Percentiles rank a stretch among this genome's conserved stretches.
These are phyloP conservation scores for Pyricularia grisea DNA, from an alignment of 2,329 filamentous ascomycete genomes.

Conservation along the genomic window DNA sequence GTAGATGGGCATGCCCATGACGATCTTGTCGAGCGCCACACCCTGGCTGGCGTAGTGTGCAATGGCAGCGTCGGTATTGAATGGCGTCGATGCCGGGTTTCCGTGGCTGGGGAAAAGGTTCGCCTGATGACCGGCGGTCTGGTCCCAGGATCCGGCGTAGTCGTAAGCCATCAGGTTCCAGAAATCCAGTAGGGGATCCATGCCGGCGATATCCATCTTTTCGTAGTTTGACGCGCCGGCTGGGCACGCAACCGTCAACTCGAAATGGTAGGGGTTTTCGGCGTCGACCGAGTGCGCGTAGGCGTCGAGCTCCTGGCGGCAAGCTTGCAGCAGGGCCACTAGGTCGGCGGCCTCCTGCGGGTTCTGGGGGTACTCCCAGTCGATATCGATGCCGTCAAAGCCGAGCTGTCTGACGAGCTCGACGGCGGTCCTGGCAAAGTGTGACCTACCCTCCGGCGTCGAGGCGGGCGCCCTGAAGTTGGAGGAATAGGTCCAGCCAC, in stretches of 20 bases:
- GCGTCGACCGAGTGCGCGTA: constrained; percentile 36
- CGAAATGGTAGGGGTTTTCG: constrained; percentile 39
- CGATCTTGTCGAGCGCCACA: constrained; percentile 62
- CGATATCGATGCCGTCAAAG: constrained; percentile 50
- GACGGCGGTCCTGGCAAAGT: constrained; percentile 67
- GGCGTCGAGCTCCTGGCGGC: constrained; percentile 47
- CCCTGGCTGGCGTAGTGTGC: constrained; percentile 58
- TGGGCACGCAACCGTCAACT: constrained; percentile 55
- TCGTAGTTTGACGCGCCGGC: constrained; percentile 54
- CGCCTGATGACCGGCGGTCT: constrained; percentile 63
- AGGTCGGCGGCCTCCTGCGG: constrained; percentile 44
- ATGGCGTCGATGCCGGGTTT: constrained; percentile 62
- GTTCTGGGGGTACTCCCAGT: constrained; percentile 58
- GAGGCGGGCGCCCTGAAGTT: constrained; percentile 74
- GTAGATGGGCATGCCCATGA: constrained; percentile 88
- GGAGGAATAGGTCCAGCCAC: constrained; percentile 84
- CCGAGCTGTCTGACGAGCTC: constrained; percentile 71
- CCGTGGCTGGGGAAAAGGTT: constrained; percentile 58
- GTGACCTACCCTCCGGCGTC: constrained; percentile 56
- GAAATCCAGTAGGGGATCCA: constrained; percentile 61
- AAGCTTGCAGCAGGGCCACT: constrained; percentile 47
- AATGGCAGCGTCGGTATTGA: constrained; percentile 64
- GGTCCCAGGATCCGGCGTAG: constrained; percentile 76
- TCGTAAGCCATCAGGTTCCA: constrained; percentile 88
- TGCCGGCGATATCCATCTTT: constrained; percentile 51